These are phyloP conservation scores for Plantago elongata DNA, from an alignment of 257 asterid genomes.

Conservation along the genomic window DNA sequence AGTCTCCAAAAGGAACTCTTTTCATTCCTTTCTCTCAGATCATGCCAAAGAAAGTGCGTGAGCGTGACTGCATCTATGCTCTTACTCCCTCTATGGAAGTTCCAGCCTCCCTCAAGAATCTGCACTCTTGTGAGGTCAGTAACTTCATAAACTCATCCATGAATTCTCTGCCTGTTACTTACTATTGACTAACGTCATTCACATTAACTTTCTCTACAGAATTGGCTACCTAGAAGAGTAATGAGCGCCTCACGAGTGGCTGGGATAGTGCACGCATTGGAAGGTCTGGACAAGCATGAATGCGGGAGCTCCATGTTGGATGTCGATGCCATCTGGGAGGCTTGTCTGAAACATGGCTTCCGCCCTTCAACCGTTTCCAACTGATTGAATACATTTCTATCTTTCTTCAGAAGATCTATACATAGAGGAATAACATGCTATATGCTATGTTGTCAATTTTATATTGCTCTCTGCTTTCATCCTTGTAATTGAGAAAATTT, in stretches of 20 bases:
- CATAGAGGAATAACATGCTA: no score
- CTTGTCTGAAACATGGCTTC: slow-evolving; percentile 62
- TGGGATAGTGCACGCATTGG: slow-evolving; percentile 73
- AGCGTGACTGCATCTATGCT: slow-evolving; percentile 38
- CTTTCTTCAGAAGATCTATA: no score
- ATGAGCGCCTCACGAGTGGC: slow-evolving; percentile 71
- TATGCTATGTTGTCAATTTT: no score
- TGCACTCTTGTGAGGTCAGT: slow-evolving; percentile 79
- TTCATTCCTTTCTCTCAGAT: slow-evolving; percentile 63
- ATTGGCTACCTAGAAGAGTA: slow-evolving; percentile 77
- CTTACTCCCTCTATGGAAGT: slow-evolving; percentile 71
- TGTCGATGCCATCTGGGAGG: slow-evolving; percentile 44
- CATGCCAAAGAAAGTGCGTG: slow-evolving; percentile 54
- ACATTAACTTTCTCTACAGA: slow-evolving; percentile 25
- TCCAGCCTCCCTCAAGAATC: slow-evolving; percentile 51
- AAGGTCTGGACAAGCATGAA: slow-evolving; percentile 65
- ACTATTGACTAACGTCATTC: no score
- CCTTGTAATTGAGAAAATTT: no score
- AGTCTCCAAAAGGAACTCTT: slow-evolving; percentile 59
- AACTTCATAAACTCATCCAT: neutral
- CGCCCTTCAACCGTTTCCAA: slow-evolving; percentile 25
- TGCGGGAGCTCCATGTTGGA: slow-evolving; percentile 50
- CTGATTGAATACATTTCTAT: no score
- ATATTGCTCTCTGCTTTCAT: no score
- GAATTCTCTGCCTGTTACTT: no score